A percentile compares a stretch with the other conserved stretches of the same genome.
Conservation (phyloP, 495 filamentous ascomycete genomes). For the Hypomontagnella submonticulosa region DNA sequence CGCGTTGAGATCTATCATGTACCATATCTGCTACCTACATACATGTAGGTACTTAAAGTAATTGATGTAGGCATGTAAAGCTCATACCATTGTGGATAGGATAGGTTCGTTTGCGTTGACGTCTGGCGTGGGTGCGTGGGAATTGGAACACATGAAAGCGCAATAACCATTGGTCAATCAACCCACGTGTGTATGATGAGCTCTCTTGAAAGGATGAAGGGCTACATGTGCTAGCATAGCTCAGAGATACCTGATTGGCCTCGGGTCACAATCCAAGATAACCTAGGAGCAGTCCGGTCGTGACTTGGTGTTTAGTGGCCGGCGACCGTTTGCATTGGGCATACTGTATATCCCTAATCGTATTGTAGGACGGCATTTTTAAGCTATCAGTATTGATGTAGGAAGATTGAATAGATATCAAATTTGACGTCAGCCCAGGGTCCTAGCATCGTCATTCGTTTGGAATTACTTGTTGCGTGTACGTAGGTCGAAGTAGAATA, state of each 20-base stretch:
- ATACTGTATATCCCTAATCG: neutral
- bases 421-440: too few species aligned
- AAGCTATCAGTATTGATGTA: neutral
- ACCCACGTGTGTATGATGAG: slow-evolving; percentile 40
- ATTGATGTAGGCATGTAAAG: neutral
- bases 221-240: slow-evolving; percentile 17
- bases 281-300: slow-evolving; percentile 7
- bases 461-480: too few species aligned
- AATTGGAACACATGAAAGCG: slow-evolving; percentile 15
- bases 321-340: slow-evolving; percentile 22
- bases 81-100: slow-evolving; percentile 5
- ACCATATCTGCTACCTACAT: too few species aligned
- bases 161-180: slow-evolving; percentile 31
- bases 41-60: too few species aligned
- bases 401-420: too few species aligned
- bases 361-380: neutral
- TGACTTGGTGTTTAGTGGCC: slow-evolving; percentile 15
- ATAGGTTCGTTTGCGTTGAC: slow-evolving; percentile 19
- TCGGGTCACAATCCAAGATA: slow-evolving; percentile 15
- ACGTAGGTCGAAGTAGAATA: too few species aligned
- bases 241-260: slow-evolving; percentile 32
- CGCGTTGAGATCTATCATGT: slow-evolving; percentile 3
- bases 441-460: too few species aligned
- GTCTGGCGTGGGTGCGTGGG: slow-evolving; percentile 24
- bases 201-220: slow-evolving; percentile 34